Conservation (phyloP, 768 basidiomycete genomes). For the Phallus indusiatus region DNA sequence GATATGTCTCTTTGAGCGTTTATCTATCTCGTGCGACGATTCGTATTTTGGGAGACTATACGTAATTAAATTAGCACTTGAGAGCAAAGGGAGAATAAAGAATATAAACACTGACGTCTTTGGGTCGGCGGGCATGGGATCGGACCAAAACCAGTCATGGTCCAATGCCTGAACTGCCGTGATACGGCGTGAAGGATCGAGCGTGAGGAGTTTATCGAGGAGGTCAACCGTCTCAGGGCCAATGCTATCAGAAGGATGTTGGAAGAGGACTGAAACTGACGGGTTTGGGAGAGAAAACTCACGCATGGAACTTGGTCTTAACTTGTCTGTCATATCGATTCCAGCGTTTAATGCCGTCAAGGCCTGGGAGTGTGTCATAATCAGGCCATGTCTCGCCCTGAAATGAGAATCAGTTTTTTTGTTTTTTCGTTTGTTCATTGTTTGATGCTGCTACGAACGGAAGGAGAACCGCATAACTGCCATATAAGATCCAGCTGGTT, state of each 20-base stretch:
- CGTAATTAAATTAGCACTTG: background rate
- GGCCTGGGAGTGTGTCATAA: conserved; percentile 64
- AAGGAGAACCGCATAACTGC: conserved; percentile 77
- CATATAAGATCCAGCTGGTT: conserved; percentile 90
- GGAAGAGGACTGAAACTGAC: background rate
- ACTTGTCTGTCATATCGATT: conserved; percentile 40
- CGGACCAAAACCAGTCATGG: conserved; percentile 92
- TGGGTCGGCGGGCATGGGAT: conserved; percentile 80
- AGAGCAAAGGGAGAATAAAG: background rate
- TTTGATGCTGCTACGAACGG: conserved; percentile 23
- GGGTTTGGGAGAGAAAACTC: conserved; percentile 16
- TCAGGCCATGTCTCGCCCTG: conserved; percentile 61
- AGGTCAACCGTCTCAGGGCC: conserved; percentile 70
- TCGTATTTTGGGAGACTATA: conserved; percentile 65
- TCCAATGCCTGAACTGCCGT: conserved; percentile 83
- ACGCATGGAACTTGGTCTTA: conserved; percentile 52
- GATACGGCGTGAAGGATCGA: conserved; percentile 76
- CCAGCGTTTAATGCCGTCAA: conserved; percentile 69
- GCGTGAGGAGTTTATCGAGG: conserved; percentile 68
- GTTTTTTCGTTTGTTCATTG: conserved; percentile 24
- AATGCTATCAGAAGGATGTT: conserved; percentile 33
- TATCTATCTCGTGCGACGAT: conserved; percentile 77
- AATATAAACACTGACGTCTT: conserved; percentile 44
- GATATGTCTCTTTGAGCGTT: conserved; percentile 47
- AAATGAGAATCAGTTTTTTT: background rate